Conservation (phyloP, 192 early-diverging fungal species). For the Lunasporangiospora selenospora region DNA sequence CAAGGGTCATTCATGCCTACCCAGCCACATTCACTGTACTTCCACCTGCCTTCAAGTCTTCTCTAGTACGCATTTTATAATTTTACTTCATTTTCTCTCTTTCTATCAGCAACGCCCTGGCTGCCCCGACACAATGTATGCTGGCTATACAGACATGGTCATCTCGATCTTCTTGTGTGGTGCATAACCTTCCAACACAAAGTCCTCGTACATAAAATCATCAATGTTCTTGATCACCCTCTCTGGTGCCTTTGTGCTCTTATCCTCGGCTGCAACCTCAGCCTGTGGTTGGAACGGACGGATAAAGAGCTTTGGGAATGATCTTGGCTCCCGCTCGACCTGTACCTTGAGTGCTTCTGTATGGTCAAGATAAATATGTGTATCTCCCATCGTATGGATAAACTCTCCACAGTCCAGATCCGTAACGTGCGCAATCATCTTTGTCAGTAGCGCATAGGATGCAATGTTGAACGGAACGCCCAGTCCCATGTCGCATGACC, state of each 20-base stretch:
- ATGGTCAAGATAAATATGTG: constrained; percentile 95
- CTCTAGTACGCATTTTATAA: too few relatives aligned
- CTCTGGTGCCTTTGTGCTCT: constrained; percentile 10
- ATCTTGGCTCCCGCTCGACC: constrained; percentile 72
- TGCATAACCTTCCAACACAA: constrained; percentile 82
- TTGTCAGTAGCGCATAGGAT: constrained; percentile 91
- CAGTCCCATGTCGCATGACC: constrained; percentile 94
- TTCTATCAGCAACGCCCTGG: too few relatives aligned
- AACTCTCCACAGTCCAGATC: constrained; percentile 84
- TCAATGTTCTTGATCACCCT: constrained; percentile 65
- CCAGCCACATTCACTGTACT: too few relatives aligned
- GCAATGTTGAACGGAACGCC: constrained; percentile 99
- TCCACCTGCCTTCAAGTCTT: too few relatives aligned
- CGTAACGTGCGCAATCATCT: constrained; percentile 89
- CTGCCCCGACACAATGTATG: too few relatives aligned
- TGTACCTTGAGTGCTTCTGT: constrained; percentile 85
- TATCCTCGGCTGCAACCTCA: background rate
- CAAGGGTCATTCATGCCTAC: too few relatives aligned
- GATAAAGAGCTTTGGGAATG: constrained; percentile 84
- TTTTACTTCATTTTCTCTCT: too few relatives aligned
- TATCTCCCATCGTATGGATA: constrained; percentile 94
- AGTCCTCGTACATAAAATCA: constrained; percentile 80
- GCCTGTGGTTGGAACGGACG: constrained; percentile 5
- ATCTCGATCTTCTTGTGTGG: constrained; percentile 90
- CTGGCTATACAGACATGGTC: constrained; percentile 98